phyloP scores from a whole-genome alignment of 208 protist genomes.

The Acanthamoeba comandoni region DNA sequence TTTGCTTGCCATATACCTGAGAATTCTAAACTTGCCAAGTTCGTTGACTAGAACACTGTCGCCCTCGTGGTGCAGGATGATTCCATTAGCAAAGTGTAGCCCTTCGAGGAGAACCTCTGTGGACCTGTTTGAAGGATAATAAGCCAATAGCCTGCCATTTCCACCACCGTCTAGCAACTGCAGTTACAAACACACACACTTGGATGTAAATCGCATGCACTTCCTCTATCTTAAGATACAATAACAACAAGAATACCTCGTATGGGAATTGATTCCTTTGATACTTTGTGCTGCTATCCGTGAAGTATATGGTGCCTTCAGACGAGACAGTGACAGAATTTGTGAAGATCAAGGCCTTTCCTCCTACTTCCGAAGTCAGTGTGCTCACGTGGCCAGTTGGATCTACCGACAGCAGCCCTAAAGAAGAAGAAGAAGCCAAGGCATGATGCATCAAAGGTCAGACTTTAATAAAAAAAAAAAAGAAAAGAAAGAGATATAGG shows the following conservation, averaged over 20 bases:
- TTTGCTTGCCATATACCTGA: no score
- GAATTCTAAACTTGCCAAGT: constrained; percentile 19
- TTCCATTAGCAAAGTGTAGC: constrained; percentile 58
- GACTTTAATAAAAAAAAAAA: no score
- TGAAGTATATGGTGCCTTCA: constrained; percentile 8
- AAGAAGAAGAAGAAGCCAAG: neutral
- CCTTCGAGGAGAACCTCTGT: neutral
- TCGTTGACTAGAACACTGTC: constrained; percentile 44
- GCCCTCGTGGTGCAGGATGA: constrained; percentile 35
- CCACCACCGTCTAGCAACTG: constrained; percentile 45
- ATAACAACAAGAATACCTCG: no score
- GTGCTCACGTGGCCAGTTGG: neutral
- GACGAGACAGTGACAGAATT: neutral
- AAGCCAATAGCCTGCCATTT: constrained; percentile 40
- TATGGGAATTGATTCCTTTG: no score
- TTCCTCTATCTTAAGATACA: no score
- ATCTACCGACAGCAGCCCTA: constrained; percentile 20
- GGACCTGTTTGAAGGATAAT: constrained; percentile 29
- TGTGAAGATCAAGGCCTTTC: neutral
- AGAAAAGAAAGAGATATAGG: constrained; percentile 12
- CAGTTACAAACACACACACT: no score
- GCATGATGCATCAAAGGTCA: no score
- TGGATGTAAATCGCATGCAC: no score
- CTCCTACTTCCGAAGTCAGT: neutral
- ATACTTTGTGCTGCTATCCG: constrained; percentile 1